These are phyloP conservation scores for Oxyria digyna DNA, from an alignment of 148 eudicot species.

Conservation along the genomic window DNA sequence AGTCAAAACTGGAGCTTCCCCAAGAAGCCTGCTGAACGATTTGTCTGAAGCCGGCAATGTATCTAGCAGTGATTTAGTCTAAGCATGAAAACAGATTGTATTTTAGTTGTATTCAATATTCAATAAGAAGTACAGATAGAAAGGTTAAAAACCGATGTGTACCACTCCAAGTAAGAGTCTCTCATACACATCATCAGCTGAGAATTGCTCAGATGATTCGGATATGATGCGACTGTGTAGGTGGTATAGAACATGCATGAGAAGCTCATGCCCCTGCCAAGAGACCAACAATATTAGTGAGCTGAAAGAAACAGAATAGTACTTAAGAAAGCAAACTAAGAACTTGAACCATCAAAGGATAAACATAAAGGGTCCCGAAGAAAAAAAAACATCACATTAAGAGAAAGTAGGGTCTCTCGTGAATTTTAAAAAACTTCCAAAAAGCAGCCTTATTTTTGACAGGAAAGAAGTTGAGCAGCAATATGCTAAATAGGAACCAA, in stretches of 20 bases:
- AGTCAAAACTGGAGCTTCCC: slow-evolving; percentile 79
- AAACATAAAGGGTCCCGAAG: neutral
- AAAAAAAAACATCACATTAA: neutral
- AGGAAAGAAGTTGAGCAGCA: neutral
- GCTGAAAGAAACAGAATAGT: neutral
- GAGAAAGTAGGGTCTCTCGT: neutral
- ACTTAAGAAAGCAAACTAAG: neutral
- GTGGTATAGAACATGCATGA: slow-evolving; percentile 75
- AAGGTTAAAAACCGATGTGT: slow-evolving; percentile 18
- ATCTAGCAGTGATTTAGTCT: slow-evolving; percentile 77
- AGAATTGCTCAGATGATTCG: slow-evolving; percentile 33
- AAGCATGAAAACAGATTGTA: neutral
- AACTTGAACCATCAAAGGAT: neutral
- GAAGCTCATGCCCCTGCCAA: slow-evolving; percentile 89
- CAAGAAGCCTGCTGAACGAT: slow-evolving; percentile 83
- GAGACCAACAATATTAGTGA: slow-evolving; percentile 8
- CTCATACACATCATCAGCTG: slow-evolving; percentile 60
- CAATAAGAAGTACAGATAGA: too few species aligned
- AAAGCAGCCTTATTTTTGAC: neutral
- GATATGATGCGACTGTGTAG: slow-evolving; percentile 39
- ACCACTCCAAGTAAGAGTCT: slow-evolving; percentile 85
- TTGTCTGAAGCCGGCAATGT: slow-evolving; percentile 77
- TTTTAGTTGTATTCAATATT: neutral
- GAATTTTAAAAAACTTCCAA: neutral
- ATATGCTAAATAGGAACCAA: neutral